Base-by-base conservation (phyloP, 140 eudicot genomes). In the Oenanthe javanica region DNA sequence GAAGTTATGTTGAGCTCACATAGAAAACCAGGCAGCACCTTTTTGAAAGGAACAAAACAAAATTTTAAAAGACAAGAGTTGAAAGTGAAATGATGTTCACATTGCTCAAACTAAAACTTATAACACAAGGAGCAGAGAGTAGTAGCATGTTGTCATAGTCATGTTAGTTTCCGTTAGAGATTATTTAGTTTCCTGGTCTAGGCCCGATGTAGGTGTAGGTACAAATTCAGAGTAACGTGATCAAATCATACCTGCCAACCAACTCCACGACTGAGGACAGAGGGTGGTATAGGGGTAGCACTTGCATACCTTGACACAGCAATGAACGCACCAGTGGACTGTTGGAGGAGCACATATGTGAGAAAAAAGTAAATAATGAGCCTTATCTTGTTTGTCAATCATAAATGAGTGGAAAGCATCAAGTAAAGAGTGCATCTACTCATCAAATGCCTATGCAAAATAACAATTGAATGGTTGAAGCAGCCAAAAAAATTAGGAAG, bases 201-300 rank as follows among this genome's bases (percentile, higher is more conserved):
- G 48, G 51, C 51, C 36, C 38, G 12, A 18, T 76, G 8, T 19
- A 15, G 38, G 74, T 2, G 43, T 66, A 25, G 72, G 42, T 31
- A 66, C 18, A 63, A 45, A 63, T 23, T 19, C 8, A 59, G 59
- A 43, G 64, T 51, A 74, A 21, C 8, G 25, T 73, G 3, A 57
- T 75, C 8, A 6, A 27, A 13, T 76, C 43, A 48, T 87, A 95
- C 99, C 99, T 95, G 99, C 97, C 99, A 95, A 78, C 99, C 99
- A 79, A 92, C 87, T 79, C 99, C 99, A 67, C 99, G 99, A 83
- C 99, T 92, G 82, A 95, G 97, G 79, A 95, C 88, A 48, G 97
- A 90, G 43, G 94, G 96, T 49, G 99, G 99, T 81, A 89, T 49
- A 55, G 99, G 97, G 79, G 99, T 95, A 76, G 97, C 99, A 87